These are phyloP conservation scores for Pythium diclinum DNA, from an alignment of 352 stramenopile species.

Conservation along the genomic window DNA sequence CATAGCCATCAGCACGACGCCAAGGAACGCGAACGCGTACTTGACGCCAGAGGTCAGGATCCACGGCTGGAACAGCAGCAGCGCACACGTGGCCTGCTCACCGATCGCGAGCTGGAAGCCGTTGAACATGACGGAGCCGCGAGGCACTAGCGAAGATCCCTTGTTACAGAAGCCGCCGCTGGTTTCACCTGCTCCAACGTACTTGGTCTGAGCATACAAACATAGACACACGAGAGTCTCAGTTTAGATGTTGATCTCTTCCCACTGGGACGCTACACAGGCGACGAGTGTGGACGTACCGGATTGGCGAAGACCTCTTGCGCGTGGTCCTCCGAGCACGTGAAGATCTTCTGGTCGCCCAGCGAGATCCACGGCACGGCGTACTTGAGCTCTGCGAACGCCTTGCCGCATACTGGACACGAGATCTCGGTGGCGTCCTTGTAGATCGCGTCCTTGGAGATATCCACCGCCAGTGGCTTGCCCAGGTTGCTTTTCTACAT, in stretches of 20 bases:
- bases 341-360: conserved; percentile 40
- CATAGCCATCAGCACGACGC: conserved; percentile 61
- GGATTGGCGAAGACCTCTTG: conserved; percentile 30
- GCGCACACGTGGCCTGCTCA: conserved; percentile 50
- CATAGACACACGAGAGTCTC: not conserved
- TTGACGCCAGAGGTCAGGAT: conserved; percentile 60
- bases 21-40: conserved; percentile 76
- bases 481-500: conserved; percentile 46
- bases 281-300: conserved; percentile 1
- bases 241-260: too few species aligned
- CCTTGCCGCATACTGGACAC: conserved; percentile 53
- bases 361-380: conserved; percentile 66
- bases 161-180: conserved; percentile 49
- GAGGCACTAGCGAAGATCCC: conserved; percentile 31
- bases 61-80: conserved; percentile 83
- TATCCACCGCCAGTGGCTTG: conserved; percentile 37
- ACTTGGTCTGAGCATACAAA: conserved; percentile 12
- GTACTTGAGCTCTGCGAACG: conserved; percentile 67
- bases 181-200: not conserved
- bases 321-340: conserved; percentile 26
- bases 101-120: conserved; percentile 73
- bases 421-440: conserved; percentile 70
- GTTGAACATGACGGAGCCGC: conserved; percentile 82
- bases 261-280: too few species aligned
- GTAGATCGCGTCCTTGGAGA: conserved; percentile 59